Conservation (phyloP, 257 asterid genomes). For the Plectranthus barbatus region DNA sequence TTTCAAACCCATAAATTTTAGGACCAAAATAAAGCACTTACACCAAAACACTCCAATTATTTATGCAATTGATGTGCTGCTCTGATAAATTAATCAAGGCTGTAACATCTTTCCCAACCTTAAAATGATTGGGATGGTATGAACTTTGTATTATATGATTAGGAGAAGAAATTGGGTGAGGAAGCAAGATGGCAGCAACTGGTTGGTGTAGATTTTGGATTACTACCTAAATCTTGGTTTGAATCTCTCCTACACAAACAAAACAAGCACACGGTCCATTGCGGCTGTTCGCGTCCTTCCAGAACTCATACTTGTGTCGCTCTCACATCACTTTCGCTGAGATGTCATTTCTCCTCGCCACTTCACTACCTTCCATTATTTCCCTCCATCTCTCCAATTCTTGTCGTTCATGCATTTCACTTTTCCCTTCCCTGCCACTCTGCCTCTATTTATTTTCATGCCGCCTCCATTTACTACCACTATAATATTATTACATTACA, state of each 20-base stretch:
- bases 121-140: no score
- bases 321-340: conserved; percentile 7
- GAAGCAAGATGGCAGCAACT: no score
- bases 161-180: no score
- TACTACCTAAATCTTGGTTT: not conserved
- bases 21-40: no score
- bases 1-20: no score
- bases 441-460: conserved; percentile 13
- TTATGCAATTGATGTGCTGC: no score
- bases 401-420: conserved; percentile 4
- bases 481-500: not conserved
- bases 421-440: not conserved
- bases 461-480: conserved; percentile 11
- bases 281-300: not conserved
- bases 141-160: no score
- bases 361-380: not conserved
- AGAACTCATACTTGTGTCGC: conserved; percentile 6
- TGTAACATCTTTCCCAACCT: no score
- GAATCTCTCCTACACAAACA: no score
- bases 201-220: no score
- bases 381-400: not conserved
- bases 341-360: conserved; percentile 19
- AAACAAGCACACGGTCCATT: conserved; percentile 3
- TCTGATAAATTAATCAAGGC: no score
- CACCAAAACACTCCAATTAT: no score